Percentiles rank a stretch among this genome's conserved stretches.
Conservation (phyloP, 148 eudicot species). For the Cornus controversa region DNA sequence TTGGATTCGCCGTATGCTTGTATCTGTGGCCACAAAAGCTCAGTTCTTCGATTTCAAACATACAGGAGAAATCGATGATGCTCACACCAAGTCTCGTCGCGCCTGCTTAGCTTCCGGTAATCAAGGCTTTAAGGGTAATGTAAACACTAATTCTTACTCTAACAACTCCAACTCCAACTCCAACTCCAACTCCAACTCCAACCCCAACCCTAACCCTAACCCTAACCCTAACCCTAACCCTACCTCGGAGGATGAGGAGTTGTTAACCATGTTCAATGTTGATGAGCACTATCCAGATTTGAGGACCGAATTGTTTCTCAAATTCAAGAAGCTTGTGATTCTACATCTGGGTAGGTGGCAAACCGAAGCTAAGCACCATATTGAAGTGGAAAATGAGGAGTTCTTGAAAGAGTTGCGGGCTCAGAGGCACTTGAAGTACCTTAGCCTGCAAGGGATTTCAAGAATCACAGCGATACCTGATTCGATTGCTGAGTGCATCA, state of each 20-base stretch:
- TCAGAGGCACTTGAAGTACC: slow-evolving; percentile 7
- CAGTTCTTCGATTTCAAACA: not conserved
- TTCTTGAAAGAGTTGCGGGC: slow-evolving; percentile 1
- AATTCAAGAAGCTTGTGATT: not conserved
- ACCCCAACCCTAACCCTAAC: too few species aligned
- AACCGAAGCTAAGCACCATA: not conserved
- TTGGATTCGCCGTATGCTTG: slow-evolving; percentile 3
- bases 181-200: too few species aligned
- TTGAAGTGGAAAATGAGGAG: slow-evolving; percentile 4
- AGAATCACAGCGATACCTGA: not conserved
- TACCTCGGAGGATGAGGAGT: not conserved
- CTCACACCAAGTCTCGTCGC: not conserved
- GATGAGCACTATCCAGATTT: not conserved
- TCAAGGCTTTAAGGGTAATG: not conserved
- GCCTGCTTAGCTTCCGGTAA: not conserved
- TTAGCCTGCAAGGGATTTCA: slow-evolving; percentile 3
- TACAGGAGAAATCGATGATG: not conserved
- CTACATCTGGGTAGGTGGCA: slow-evolving; percentile 11
- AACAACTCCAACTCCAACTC: too few species aligned
- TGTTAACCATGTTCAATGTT: not conserved
- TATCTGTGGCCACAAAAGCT: slow-evolving; percentile 2
- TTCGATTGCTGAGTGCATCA: not conserved
- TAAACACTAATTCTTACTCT: too few species aligned
- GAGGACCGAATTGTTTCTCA: not conserved
- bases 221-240: too few species aligned